Conservation (phyloP, 371 early-diverging fungal species). For the Saksenaea oblongispora region DNA sequence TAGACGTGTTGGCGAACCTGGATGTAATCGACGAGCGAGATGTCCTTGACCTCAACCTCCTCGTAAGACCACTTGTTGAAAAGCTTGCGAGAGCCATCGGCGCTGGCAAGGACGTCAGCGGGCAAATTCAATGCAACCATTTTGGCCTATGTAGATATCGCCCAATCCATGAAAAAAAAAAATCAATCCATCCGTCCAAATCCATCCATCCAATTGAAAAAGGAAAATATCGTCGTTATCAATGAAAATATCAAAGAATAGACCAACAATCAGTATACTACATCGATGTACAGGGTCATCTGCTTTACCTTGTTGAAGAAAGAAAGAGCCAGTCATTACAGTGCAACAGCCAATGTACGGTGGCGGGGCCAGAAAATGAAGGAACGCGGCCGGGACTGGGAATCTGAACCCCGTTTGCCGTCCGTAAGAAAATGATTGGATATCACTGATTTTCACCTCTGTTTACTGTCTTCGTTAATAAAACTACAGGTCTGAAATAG, state of each 20-base stretch:
- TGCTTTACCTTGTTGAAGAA: slow-evolving; percentile 3
- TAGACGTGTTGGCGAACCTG: slow-evolving; percentile 93
- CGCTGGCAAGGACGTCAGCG: slow-evolving; percentile 64
- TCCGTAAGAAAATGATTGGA: too few relatives aligned
- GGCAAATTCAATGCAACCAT: slow-evolving; percentile 71
- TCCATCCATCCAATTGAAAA: slow-evolving; percentile 1
- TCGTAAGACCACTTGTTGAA: slow-evolving; percentile 97
- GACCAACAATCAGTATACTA: not conserved
- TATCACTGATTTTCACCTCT: too few relatives aligned
- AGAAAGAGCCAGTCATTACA: slow-evolving; percentile 1
- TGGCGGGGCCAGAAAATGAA: too few relatives aligned
- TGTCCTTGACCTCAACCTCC: slow-evolving; percentile 95
- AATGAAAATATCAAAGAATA: not conserved
- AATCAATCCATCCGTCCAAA: not conserved
- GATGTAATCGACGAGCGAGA: slow-evolving; percentile 94
- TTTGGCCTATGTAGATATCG: slow-evolving; percentile 15
- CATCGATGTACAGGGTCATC: not conserved
- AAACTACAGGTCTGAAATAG: too few relatives aligned
- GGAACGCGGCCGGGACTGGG: not conserved
- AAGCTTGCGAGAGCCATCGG: slow-evolving; percentile 71
- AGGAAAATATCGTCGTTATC: not conserved
- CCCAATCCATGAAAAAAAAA: not conserved
- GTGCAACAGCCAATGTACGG: slow-evolving; percentile 1
- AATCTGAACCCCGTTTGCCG: not conserved
- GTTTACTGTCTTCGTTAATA: too few relatives aligned